phyloP scores from a whole-genome alignment of 805 yeast genomes.

The Candida silvatica region DNA sequence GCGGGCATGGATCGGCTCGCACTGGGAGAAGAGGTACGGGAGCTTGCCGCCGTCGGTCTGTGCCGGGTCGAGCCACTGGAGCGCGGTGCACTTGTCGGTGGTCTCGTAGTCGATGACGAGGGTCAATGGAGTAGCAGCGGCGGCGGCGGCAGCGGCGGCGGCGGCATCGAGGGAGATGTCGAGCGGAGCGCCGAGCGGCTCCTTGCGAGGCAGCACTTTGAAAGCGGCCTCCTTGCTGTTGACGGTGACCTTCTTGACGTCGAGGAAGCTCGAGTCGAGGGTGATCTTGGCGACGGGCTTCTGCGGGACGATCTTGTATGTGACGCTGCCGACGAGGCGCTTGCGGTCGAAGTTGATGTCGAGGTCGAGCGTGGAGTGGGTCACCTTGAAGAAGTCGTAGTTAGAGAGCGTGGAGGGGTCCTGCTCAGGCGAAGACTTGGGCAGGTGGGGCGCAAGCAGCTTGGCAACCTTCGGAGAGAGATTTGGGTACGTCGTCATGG shows the following conservation, averaged over 20 bases:
- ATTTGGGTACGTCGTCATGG: constrained; percentile 18
- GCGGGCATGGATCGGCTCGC: constrained; percentile 89
- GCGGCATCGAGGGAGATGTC: constrained; percentile 20
- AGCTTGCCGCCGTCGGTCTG: constrained; percentile 65
- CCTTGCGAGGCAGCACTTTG: constrained; percentile 31
- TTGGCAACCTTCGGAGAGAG: constrained; percentile 16
- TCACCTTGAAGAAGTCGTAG: constrained; percentile 44
- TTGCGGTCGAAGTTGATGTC: constrained; percentile 47
- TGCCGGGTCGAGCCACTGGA: constrained; percentile 73
- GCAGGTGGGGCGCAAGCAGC: constrained; percentile 24
- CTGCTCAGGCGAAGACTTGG: constrained; percentile 37
- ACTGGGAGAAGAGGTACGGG: constrained; percentile 77
- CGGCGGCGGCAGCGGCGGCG: constrained; percentile 8
- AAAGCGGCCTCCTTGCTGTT: constrained; percentile 29
- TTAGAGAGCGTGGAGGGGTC: constrained; percentile 81
- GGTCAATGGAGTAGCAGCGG: too few relatives aligned
- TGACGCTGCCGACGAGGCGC: constrained; percentile 47
- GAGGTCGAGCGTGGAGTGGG: constrained; percentile 43
- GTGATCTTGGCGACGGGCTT: constrained; percentile 29
- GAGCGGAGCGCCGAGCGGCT: constrained; percentile 56
- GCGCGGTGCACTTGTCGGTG: constrained; percentile 69
- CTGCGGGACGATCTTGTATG: constrained; percentile 31
- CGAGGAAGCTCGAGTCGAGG: constrained; percentile 63
- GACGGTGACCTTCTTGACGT: constrained; percentile 35
- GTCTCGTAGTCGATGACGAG: constrained; percentile 53